phyloP scores from a whole-genome alignment of 352 stramenopile species.

The Peronospora belbahrii region DNA sequence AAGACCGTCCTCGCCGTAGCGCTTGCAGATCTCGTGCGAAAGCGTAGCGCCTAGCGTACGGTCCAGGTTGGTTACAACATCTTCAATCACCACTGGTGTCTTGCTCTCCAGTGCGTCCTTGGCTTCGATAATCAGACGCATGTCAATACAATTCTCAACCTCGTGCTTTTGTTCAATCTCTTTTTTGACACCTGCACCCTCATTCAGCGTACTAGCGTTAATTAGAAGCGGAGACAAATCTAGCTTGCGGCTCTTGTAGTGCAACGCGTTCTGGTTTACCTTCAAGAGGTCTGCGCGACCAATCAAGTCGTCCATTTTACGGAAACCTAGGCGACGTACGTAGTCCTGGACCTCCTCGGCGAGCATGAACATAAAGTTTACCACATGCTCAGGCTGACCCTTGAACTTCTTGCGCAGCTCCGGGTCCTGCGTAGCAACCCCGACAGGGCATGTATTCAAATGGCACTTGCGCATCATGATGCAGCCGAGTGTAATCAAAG shows the following conservation, averaged over 20 bases:
- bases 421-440: conserved; percentile 95
- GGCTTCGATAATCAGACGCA: conserved; percentile 86
- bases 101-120: conserved; percentile 78
- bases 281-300: conserved; percentile 91
- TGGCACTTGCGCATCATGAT: conserved; percentile 98
- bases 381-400: conserved; percentile 92
- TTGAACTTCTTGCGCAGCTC: conserved; percentile 94
- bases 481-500: conserved; percentile 93
- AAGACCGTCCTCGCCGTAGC: conserved; percentile 86
- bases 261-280: conserved; percentile 68
- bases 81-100: conserved; percentile 55
- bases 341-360: conserved; percentile 90
- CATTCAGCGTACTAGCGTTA: conserved; percentile 90
- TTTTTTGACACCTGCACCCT: conserved; percentile 77
- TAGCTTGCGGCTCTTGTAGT: conserved; percentile 76
- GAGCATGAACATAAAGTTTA: conserved; percentile 96
- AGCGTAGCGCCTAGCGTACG: conserved; percentile 92
- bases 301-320: conserved; percentile 91
- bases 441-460: conserved; percentile 96
- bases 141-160: conserved; percentile 87
- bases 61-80: conserved; percentile 88
- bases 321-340: conserved; percentile 83
- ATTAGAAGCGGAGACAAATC: conserved; percentile 91
- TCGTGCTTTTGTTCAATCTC: conserved; percentile 85
- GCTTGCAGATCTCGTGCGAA: conserved; percentile 90